These are phyloP conservation scores for Colletotrichum liaoningense DNA, from an alignment of 2,329 filamentous ascomycete genomes.

Conservation along the genomic window DNA sequence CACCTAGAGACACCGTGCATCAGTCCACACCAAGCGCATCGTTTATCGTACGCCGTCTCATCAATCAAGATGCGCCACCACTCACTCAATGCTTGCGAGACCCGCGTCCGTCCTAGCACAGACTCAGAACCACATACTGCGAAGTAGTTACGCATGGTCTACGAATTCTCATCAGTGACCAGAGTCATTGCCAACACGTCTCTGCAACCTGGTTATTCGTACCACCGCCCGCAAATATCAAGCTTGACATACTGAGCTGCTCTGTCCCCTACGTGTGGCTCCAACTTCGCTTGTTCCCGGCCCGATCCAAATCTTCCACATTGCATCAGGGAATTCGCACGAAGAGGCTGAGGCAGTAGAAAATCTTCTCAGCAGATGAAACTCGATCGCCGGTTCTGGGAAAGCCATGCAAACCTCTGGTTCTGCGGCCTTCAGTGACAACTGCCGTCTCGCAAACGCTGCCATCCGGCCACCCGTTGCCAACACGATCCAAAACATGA, in stretches of 20 bases:
- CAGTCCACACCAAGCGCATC: background rate
- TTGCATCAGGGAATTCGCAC: background rate
- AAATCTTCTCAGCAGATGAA: background rate
- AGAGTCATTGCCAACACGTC: background rate
- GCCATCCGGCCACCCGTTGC: background rate
- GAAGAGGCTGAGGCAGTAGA: background rate
- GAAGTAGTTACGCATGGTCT: no score
- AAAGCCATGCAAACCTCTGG: background rate
- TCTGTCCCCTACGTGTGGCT: background rate
- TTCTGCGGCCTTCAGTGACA: background rate
- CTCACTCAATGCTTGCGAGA: background rate
- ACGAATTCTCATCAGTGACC: no score
- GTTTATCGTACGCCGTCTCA: background rate
- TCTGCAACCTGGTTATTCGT: background rate
- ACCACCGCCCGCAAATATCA: background rate
- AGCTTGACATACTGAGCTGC: background rate
- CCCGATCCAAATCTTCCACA: background rate
- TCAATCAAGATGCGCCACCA: background rate
- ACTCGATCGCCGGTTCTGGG: background rate
- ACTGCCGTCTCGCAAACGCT: background rate
- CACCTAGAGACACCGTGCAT: background rate
- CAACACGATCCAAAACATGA: background rate
- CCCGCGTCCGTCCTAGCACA: background rate
- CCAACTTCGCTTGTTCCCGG: background rate
- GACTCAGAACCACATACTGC: background rate